phyloP scores from a whole-genome alignment of 768 basidiomycete genomes.

The Rhodotorula toruloides region DNA sequence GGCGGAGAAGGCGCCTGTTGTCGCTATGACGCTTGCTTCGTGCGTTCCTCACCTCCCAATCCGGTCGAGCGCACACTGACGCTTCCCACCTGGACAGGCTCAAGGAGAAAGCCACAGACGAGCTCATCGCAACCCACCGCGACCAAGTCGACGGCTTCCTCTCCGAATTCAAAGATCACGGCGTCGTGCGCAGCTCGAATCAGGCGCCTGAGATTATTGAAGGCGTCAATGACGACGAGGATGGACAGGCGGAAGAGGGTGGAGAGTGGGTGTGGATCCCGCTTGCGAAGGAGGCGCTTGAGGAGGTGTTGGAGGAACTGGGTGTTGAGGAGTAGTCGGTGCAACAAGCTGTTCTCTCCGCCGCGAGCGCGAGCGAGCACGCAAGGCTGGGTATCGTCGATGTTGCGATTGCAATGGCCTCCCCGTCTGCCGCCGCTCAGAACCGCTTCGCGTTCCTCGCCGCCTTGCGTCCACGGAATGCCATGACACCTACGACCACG shows the following conservation, averaged over 20 bases:
- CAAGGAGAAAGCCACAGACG: constrained; percentile 68
- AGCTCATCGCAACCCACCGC: constrained; percentile 85
- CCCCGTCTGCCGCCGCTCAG: neutral
- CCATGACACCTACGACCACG: constrained; percentile 35
- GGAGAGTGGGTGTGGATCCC: constrained; percentile 79
- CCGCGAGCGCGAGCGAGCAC: neutral
- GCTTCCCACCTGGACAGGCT: constrained; percentile 56
- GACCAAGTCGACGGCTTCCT: constrained; percentile 73
- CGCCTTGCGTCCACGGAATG: constrained; percentile 27
- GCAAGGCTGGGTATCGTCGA: too few relatives aligned
- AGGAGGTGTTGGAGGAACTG: constrained; percentile 45
- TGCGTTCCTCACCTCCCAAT: neutral
- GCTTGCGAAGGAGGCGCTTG: constrained; percentile 67
- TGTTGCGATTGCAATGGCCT: too few relatives aligned
- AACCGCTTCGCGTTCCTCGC: constrained; percentile 39
- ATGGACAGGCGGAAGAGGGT: constrained; percentile 25
- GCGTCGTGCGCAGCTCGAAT: constrained; percentile 59
- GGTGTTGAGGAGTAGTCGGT: constrained; percentile 19
- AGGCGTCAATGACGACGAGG: constrained; percentile 48
- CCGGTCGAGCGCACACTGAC: neutral
- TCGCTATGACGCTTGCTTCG: constrained; percentile 48
- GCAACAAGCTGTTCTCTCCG: neutral
- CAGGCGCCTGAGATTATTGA: constrained; percentile 48
- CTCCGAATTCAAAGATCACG: constrained; percentile 87
- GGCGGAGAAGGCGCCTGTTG: constrained; percentile 38